Percentiles rank a stretch among this genome's conserved stretches.
Conservation (phyloP, 768 basidiomycete species). For the Lactarius tabidus region DNA sequence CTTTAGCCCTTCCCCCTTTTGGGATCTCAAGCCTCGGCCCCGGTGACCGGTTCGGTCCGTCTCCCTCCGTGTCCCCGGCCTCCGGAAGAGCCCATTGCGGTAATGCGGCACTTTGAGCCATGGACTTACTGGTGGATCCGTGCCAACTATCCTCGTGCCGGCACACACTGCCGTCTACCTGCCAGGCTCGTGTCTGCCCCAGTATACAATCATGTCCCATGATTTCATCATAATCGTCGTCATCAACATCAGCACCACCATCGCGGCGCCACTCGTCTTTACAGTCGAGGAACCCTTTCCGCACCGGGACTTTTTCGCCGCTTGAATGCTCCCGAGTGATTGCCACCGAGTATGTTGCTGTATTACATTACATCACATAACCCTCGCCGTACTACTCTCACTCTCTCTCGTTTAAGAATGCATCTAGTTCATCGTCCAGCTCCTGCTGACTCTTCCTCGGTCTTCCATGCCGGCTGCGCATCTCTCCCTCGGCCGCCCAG, state of each 20-base stretch:
- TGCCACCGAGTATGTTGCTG: slow-evolving; percentile 3
- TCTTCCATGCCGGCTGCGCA: slow-evolving; percentile 34
- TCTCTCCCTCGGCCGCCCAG: slow-evolving; percentile 27
- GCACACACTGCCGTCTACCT: neutral
- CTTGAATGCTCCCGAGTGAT: neutral
- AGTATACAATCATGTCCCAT: neutral
- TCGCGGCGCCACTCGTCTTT: neutral
- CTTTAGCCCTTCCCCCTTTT: neutral
- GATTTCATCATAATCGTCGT: neutral
- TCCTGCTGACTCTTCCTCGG: slow-evolving; percentile 65
- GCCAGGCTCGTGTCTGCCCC: too few species aligned
- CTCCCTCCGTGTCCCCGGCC: neutral
- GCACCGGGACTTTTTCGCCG: slow-evolving; percentile 1
- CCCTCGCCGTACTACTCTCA: neutral
- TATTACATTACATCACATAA: slow-evolving; percentile 12
- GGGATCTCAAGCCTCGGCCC: neutral
- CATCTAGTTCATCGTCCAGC: slow-evolving; percentile 78
- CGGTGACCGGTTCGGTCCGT: neutral
- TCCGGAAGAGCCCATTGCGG: neutral
- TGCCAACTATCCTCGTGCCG: neutral
- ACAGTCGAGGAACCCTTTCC: neutral
- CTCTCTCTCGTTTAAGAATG: slow-evolving; percentile 53
- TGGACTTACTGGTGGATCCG: slow-evolving; percentile 11
- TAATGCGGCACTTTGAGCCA: too few species aligned
- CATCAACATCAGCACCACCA: neutral